phyloP scores from a whole-genome alignment of 2,329 filamentous ascomycete genomes.

The Alternaria longipes region DNA sequence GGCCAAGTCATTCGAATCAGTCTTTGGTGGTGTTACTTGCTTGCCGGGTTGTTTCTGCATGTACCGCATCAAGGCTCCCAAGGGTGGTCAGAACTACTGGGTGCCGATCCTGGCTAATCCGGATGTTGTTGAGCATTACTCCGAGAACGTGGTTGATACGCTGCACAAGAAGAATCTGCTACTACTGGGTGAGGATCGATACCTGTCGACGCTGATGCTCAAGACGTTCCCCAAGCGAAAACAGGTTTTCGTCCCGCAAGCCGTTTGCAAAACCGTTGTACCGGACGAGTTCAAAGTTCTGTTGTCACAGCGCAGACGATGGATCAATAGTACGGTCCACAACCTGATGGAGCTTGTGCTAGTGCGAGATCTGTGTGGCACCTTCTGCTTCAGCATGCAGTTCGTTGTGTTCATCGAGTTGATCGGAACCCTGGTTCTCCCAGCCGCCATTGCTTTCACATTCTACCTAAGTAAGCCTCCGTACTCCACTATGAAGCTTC shows the following conservation, averaged over 20 bases:
- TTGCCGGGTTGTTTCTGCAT: slow-evolving; percentile 99
- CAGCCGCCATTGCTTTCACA: slow-evolving; percentile 95
- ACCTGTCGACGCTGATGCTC: slow-evolving; percentile 95
- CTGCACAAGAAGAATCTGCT: slow-evolving; percentile 97
- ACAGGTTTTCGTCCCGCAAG: slow-evolving; percentile 97
- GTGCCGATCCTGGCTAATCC: slow-evolving; percentile 98
- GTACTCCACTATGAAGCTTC: slow-evolving; percentile 7
- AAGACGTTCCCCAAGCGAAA: slow-evolving; percentile 99
- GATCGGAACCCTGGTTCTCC: slow-evolving; percentile 91
- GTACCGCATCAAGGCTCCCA: slow-evolving; percentile 99
- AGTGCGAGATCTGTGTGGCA: slow-evolving; percentile 94
- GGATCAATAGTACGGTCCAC: slow-evolving; percentile 99
- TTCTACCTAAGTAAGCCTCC: slow-evolving; percentile 85
- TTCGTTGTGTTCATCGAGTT: slow-evolving; percentile 97
- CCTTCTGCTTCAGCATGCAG: slow-evolving; percentile 99
- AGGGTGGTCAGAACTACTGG: slow-evolving; percentile 99
- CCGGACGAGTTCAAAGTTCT: slow-evolving; percentile 92
- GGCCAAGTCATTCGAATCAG: slow-evolving; percentile 95
- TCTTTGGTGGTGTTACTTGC: slow-evolving; percentile 99
- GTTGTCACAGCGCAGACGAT: slow-evolving; percentile 91
- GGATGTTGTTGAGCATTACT: slow-evolving; percentile 98
- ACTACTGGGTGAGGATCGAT: slow-evolving; percentile 91
- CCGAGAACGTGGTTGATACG: slow-evolving; percentile 98
- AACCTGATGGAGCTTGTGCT: slow-evolving; percentile 98
- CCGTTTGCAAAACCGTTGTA: slow-evolving; percentile 98